Conservation (phyloP, 2,329 filamentous ascomycete species). For the Sphaerostilbella broomeana region DNA sequence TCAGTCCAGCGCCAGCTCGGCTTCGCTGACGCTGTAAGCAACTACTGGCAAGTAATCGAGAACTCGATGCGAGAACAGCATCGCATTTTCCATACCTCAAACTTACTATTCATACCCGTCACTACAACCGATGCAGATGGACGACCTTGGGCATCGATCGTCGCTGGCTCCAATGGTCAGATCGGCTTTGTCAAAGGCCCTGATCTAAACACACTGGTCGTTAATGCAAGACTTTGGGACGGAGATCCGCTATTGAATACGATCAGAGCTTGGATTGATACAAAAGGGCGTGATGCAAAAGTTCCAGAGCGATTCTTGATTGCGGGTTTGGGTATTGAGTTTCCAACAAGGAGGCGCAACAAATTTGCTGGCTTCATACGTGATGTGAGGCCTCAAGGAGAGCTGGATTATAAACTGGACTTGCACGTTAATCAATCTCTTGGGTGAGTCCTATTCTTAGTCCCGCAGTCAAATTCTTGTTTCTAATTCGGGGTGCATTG, state of each 20-base stretch:
- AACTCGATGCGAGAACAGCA: slow-evolving; percentile 10
- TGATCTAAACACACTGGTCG: slow-evolving; percentile 8
- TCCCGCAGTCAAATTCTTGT: background rate
- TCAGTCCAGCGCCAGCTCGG: slow-evolving; percentile 6
- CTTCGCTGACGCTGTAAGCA: slow-evolving; percentile 3
- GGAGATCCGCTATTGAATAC: slow-evolving; percentile 8
- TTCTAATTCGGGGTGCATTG: background rate
- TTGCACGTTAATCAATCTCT: slow-evolving; percentile 8
- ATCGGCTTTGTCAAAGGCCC: slow-evolving; percentile 8
- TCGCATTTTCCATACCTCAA: slow-evolving; percentile 10
- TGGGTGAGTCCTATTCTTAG: slow-evolving; percentile 1
- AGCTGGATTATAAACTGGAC: slow-evolving; percentile 1
- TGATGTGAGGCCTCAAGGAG: background rate
- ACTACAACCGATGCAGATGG: slow-evolving; percentile 9
- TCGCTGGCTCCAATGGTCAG: slow-evolving; percentile 5
- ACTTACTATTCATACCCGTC: slow-evolving; percentile 7
- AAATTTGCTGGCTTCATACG: slow-evolving; percentile 10
- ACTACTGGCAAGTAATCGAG: slow-evolving; percentile 3
- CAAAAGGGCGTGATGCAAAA: background rate
- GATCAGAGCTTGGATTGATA: slow-evolving; percentile 4
- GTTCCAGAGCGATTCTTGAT: slow-evolving; percentile 4
- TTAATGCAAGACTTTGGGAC: slow-evolving; percentile 6
- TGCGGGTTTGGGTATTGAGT: slow-evolving; percentile 9
- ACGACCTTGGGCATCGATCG: slow-evolving; percentile 10
- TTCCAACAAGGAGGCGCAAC: slow-evolving; percentile 9